Base-by-base conservation (phyloP, 257 asterid species). In the Mentha longifolia region DNA sequence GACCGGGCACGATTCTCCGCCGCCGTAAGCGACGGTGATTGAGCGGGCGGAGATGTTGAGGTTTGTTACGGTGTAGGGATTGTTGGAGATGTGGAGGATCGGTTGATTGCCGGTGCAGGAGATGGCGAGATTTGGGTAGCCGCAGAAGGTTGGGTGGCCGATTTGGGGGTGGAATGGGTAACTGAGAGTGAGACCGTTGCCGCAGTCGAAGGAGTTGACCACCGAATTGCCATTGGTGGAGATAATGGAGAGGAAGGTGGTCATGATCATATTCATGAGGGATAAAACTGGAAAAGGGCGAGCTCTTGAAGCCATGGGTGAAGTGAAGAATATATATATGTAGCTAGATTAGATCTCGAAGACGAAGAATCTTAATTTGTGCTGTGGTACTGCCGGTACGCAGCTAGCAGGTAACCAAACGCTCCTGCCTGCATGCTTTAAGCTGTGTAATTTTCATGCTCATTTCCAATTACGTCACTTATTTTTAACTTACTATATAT, bases 51-150 rank as follows among this genome's bases (percentile, higher is more conserved):
- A 57, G 56, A 0, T 45, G 49, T 58, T 43, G 67, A 70, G 4
- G 11, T 6, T 28, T 42, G 7, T 45, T 0, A 70, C 35, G n/a
- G 35, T 11, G 41, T 42, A 70, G 37, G 67, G 28, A 2, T 25
- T 3, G 59, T 43, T 45, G 25, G 74, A 13, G 25, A 70, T 58
- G 37, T 30, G 67, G 56, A 70, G 35, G 19, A 57, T 30, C 7
- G 74, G 74, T 57, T 70, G 74, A 37, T 28, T 70, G 15, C 58
- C 7, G 7, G 22, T 58, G 74, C 74, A 70, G 12, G 74, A 57
- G 17, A 70, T 46, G 59, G 59, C 20, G 67, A 70, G 28, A 57
- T 57, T 45, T 25, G 67, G 67, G 67, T 70, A 57, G 58, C 74
- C 74, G 33, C 66, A 70, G 20, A 28, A 30, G n/a, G 14, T 8